phyloP scores from a whole-genome alignment of 331 rosid species.

The Dryas integrifolia region DNA sequence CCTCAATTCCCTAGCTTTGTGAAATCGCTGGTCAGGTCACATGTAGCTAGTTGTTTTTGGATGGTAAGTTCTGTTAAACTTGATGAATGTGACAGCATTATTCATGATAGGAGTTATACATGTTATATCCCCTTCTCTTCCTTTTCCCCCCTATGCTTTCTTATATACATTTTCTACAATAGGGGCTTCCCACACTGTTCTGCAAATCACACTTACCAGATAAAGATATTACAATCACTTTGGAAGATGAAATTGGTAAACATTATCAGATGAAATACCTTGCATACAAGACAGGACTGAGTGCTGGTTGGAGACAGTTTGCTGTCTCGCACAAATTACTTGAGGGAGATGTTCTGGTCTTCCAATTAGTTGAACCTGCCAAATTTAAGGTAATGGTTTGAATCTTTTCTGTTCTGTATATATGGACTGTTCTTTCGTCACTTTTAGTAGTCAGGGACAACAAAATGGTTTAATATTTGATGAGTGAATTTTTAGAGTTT shows the following conservation, averaged over 20 bases:
- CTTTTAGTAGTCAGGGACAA: background rate
- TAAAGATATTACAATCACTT: conserved; percentile 56
- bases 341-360: conserved; percentile 84
- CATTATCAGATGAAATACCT: conserved; percentile 64
- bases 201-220: conserved; percentile 73
- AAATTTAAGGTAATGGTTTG: conserved; percentile 66
- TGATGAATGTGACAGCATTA: conserved; percentile 3
- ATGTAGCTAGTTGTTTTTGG: conserved; percentile 85
- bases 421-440: background rate
- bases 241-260: conserved; percentile 80
- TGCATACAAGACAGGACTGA: conserved; percentile 81
- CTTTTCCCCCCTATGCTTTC: background rate
- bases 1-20: conserved; percentile 70
- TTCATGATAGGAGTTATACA: background rate
- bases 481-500: background rate
- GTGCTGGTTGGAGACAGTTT: conserved; percentile 98
- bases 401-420: conserved; percentile 5
- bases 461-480: background rate
- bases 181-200: conserved; percentile 76
- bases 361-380: conserved; percentile 77
- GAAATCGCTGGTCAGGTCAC: conserved; percentile 85
- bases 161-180: background rate
- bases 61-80: conserved; percentile 50
- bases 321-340: conserved; percentile 74
- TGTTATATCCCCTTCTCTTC: background rate